phyloP scores from a whole-genome alignment of 108 stramenopile genomes.

The Phaeodactylum tricornutum region DNA sequence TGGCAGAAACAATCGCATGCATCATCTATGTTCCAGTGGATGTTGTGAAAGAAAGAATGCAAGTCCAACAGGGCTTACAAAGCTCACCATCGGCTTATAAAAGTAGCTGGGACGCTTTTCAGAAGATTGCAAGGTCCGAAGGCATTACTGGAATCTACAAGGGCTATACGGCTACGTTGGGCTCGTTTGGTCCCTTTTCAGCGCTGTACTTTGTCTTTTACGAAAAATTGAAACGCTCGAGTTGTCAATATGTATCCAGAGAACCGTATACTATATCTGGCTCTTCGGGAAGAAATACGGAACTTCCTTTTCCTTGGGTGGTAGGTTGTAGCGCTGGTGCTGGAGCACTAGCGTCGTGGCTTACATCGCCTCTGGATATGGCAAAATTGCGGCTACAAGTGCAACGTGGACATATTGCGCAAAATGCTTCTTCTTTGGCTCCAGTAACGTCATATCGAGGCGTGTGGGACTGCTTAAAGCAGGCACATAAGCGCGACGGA shows the following conservation, averaged over 20 bases:
- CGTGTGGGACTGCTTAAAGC: conserved; percentile 59
- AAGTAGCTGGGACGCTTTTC: conserved; percentile 72
- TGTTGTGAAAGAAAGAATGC: conserved; percentile 96
- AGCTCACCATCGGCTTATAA: conserved; percentile 30
- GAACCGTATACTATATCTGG: too few relatives aligned
- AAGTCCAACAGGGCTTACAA: conserved; percentile 55
- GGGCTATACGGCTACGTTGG: conserved; percentile 89
- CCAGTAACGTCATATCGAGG: conserved; percentile 28
- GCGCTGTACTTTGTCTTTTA: conserved; percentile 94
- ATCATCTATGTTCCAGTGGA: conserved; percentile 96
- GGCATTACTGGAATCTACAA: conserved; percentile 87
- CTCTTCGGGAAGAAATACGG: background rate
- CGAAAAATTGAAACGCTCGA: conserved; percentile 68
- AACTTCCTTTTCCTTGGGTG: conserved; percentile 33
- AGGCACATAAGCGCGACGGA: conserved; percentile 30
- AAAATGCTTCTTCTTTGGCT: background rate
- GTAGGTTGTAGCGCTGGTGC: conserved; percentile 78
- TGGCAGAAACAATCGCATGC: conserved; percentile 89
- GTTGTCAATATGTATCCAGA: conserved; percentile 15
- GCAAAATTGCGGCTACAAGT: conserved; percentile 94
- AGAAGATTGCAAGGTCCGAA: conserved; percentile 59
- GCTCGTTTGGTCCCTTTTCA: conserved; percentile 95
- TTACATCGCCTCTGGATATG: conserved; percentile 97
- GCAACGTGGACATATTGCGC: conserved; percentile 39
- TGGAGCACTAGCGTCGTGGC: conserved; percentile 81